Evolutionary conservation across 495 filamentous ascomycete species (phyloP), one percentile per base, ranked within the genome.

Genomic region (Penicillium taxi): DNA sequence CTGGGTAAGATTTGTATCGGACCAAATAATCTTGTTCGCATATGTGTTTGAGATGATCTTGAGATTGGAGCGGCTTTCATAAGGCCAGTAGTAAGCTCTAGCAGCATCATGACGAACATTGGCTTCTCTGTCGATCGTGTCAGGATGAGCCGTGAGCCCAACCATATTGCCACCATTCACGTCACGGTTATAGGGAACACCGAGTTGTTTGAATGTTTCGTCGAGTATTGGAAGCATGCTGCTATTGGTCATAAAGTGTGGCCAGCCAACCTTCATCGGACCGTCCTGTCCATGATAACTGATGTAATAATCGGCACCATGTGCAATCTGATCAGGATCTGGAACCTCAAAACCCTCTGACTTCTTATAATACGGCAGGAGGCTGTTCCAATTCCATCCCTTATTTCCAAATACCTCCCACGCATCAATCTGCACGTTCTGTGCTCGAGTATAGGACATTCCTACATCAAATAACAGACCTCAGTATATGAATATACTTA

Each of bases 401-500:
- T 66, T 60, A 45, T 80, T 82, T 2, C 81, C 78, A 3, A 80
- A 51, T 3, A 47, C 48, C 38, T 69, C 61, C 79, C 79, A 82
- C 2, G 66, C 56, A 43, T 82, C 72, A 40, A 63, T 61, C 48
- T 55, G 58, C 12, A 42, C 60, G 3, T 37, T 44, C 36, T 61
- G 53, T 0, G 56, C 56, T 16, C 56, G 50, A 21, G 61, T 56
- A 24, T 74, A 73, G 8, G 68, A 61, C 65, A 72, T 69, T 15
- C 70, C 68, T 72, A 34, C 18, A 13, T n/a, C n/a, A n/a, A n/a
- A n/a, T 23, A 12, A 23, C 28, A 23, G 39, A 13, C 13, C 17
- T 6, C 9, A 29, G 21, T 42, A n/a, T 26, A 14, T n/a, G 25
- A 24, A 18, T 8, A 4, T 13, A 17, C n/a, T 2, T 32, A 5